Evolutionary conservation across 2,329 filamentous ascomycete genomes (phyloP), one percentile per base, ranked within the genome.

Genomic region (Fusarium sp.): DNA sequence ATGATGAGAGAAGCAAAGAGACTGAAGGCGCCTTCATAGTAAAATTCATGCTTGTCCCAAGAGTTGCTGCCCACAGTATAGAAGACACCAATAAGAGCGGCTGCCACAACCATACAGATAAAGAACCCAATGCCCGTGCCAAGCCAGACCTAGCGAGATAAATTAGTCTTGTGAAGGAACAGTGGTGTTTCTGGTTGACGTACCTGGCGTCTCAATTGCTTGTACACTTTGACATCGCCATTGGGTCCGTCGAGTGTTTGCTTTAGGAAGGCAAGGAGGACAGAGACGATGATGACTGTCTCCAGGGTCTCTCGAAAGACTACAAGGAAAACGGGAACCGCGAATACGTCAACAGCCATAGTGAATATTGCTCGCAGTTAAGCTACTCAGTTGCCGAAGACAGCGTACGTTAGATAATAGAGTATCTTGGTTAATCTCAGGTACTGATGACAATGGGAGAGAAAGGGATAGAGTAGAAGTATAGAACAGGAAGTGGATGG

Each of bases 271-370:
- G 93, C 89, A 40, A 97, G 86, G 34, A 97, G 83, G n/a, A 97
- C 91, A 0, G 93, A 95, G 67, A 97, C 89, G 72, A 97, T 92
- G 75, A 97, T 93, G 74, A 87, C 90, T 1, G 91, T 92, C 83
- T 97, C 93, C 47, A 97, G 83, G 41, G 89, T 89, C 81, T 97
- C 94, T 76, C 94, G 89, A 78, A 97, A 96, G 80, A 92, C 90
- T 78, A 97, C 92, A 82, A 97, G 94, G 83, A 97, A 97, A 57
- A 97, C 88, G 69, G 91, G 91, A 23, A 93, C 88, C 67, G 91
- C 87, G 78, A 94, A 94, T 60, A 94, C 89, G 77, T 91, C 87
- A 64, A 86, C 84, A 77, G 90, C 89, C 82, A 87, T 89, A 69
- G 51, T 77, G 70, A 47, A 37, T 26, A 18, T 41, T 47, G 47